Evolutionary conservation across 2,329 filamentous ascomycete species (phyloP).

Genomic region (Fusarium nanum): DNA sequence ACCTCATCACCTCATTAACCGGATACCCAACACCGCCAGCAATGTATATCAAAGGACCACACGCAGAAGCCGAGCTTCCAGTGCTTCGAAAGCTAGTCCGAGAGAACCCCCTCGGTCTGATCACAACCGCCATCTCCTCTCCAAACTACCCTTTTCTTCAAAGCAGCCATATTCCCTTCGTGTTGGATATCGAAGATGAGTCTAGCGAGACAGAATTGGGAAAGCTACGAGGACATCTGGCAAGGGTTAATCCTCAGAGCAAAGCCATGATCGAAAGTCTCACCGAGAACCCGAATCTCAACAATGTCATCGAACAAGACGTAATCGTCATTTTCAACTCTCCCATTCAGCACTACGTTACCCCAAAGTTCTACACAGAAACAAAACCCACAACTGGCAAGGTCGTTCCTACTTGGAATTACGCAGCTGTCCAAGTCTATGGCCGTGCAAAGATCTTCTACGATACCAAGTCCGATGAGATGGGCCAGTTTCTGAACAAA

Average conservation of each 20-base stretch:
- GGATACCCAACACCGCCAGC: background rate
- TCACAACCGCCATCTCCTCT: slow-evolving; percentile 71
- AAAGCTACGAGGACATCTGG: slow-evolving; percentile 70
- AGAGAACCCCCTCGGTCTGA: slow-evolving; percentile 69
- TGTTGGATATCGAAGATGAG: slow-evolving; percentile 63
- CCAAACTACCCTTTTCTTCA: slow-evolving; percentile 63
- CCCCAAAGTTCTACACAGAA: slow-evolving; percentile 74
- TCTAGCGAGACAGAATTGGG: slow-evolving; percentile 54
- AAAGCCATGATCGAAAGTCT: slow-evolving; percentile 67
- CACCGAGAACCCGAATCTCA: slow-evolving; percentile 24
- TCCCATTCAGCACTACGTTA: slow-evolving; percentile 71
- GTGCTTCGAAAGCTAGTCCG: slow-evolving; percentile 67
- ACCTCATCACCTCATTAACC: background rate
- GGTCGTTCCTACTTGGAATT: slow-evolving; percentile 79
- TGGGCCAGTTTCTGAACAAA: slow-evolving; percentile 57
- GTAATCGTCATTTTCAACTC: slow-evolving; percentile 73
- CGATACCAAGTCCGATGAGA: slow-evolving; percentile 60
- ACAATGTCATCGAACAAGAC: slow-evolving; percentile 59
- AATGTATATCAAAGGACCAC: slow-evolving; percentile 69
- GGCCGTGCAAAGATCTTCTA: slow-evolving; percentile 66
- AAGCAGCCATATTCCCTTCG: slow-evolving; percentile 69
- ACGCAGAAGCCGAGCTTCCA: slow-evolving; percentile 63
- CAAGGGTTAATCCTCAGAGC: slow-evolving; percentile 70
- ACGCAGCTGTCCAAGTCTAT: slow-evolving; percentile 72
- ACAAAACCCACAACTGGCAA: slow-evolving; percentile 74